Evolutionary conservation across 768 basidiomycete species (phyloP), one percentile per base, ranked within the genome.

Genomic region (Leucocoprinus sp.): DNA sequence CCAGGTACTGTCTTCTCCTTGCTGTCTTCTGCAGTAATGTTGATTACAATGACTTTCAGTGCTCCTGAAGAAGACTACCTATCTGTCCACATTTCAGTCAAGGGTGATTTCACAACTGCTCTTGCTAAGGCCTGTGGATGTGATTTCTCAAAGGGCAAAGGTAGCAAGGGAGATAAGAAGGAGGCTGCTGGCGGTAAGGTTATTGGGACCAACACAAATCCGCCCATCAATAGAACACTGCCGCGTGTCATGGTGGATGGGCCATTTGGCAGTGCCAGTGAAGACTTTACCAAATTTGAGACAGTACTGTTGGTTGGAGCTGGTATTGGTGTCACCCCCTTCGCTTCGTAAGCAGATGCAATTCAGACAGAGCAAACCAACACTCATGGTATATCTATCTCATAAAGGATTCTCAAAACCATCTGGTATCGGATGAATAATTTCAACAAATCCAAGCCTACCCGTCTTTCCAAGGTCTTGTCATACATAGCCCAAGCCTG

Each of bases 371-470:
- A 12, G 19, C 43, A 37, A 34, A 17, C 9, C 27, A 26, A 27
- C 5, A 27, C 26, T 51, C 22, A 51, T 21, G n/a, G n/a, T n/a
- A n/a, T n/a, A n/a, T 22, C 19, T 18, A 11, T 45, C 48, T 31
- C 14, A 23, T 48, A n/a, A 15, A 86, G 84, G 41, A 90, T 89
- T 54, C 65, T 90, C 44, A 90, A 93, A 63, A 83, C 85, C 11
- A 89, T 93, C 56, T 93, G 92, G 92, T 97, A 96, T 67, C 84
- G 91, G 47, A 85, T 93, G 85, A 95, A 93, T 67, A 84, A 84
- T 65, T 74, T 91, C 56, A 77, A 84, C 57, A 65, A 70, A 51
- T 76, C 75, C 18, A 82, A 80, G 61, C 77, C 79, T 11, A 93
- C 92, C 1, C 76, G 88, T 38, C 75, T 96, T 31, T 86, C 84